Evolutionary conservation across 2,329 filamentous ascomycete genomes (phyloP).

Genomic region (Niveomyces coronatus): DNA sequence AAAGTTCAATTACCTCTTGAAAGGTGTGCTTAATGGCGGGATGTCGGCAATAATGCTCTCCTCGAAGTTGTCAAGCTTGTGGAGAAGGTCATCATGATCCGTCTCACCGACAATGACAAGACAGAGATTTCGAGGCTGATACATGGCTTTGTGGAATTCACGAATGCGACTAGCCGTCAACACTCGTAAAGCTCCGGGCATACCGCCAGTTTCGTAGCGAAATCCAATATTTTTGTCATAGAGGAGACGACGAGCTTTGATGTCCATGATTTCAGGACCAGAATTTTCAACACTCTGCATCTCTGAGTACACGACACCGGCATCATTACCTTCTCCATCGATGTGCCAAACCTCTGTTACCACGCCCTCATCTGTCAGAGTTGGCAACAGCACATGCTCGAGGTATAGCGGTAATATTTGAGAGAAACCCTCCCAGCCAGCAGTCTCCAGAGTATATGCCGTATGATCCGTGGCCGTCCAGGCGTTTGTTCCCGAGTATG

Average conservation of each 20-base stretch:
- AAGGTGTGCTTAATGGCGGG: conserved; percentile 62
- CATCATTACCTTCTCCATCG: conserved; percentile 87
- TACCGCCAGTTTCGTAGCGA: conserved; percentile 94
- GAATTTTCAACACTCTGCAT: conserved; percentile 95
- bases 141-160: conserved; percentile 94
- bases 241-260: conserved; percentile 66
- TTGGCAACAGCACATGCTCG: conserved; percentile 86
- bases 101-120: conserved; percentile 88
- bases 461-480: conserved; percentile 97
- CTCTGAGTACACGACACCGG: conserved; percentile 94
- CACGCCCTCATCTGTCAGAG: conserved; percentile 83
- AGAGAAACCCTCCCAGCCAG: conserved; percentile 93
- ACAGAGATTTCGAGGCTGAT: conserved; percentile 91
- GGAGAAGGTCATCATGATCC: conserved; percentile 67
- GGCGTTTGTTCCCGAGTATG: conserved; percentile 90
- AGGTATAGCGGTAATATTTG: conserved; percentile 92
- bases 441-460: conserved; percentile 88
- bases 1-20: conserved; percentile 46
- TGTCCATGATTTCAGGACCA: conserved; percentile 75
- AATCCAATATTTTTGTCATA: conserved; percentile 90
- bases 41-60: conserved; percentile 75
- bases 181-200: conserved; percentile 83
- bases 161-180: conserved; percentile 84
- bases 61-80: conserved; percentile 81
- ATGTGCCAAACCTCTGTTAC: conserved; percentile 96